Conservation (phyloP, 106 monocot genomes). For the Cymbidium sinense region DNA sequence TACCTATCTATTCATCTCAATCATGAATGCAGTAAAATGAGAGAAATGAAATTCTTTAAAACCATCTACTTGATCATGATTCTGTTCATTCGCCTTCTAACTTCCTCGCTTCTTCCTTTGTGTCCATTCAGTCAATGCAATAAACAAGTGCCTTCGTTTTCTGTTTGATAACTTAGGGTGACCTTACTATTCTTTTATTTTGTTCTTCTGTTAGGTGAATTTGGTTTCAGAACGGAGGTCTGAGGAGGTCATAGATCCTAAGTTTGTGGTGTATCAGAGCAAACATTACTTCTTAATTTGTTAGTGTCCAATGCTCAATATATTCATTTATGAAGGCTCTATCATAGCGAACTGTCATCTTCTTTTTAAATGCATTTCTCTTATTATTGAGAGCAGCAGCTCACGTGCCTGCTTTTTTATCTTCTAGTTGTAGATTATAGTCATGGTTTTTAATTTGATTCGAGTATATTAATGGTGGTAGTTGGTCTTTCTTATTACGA, state of each 20-base stretch:
- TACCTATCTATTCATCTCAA: too few species aligned
- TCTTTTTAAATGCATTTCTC: too few species aligned
- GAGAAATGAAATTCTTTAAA: background rate
- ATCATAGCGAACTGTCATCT: too few species aligned
- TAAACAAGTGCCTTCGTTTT: too few species aligned
- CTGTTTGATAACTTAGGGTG: too few species aligned
- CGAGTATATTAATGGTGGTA: background rate
- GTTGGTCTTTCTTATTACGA: background rate
- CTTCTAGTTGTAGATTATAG: background rate
- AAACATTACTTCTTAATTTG: background rate
- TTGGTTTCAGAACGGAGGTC: constrained; percentile 65
- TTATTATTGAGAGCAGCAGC: too few species aligned
- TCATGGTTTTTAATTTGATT: background rate
- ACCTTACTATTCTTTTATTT: background rate
- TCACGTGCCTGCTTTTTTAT: too few species aligned
- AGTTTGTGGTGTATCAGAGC: background rate
- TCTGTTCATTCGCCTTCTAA: too few species aligned
- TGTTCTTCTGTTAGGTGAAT: constrained; percentile 34
- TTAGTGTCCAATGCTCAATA: background rate
- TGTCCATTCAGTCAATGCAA: too few species aligned
- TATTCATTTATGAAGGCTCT: too few species aligned
- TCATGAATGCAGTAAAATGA: background rate
- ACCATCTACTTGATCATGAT: background rate
- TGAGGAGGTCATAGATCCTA: constrained; percentile 72
- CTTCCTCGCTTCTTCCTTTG: too few species aligned